These are phyloP conservation scores for Ophiosphaerella korrae DNA, from an alignment of 2,329 filamentous ascomycete genomes.

Conservation along the genomic window DNA sequence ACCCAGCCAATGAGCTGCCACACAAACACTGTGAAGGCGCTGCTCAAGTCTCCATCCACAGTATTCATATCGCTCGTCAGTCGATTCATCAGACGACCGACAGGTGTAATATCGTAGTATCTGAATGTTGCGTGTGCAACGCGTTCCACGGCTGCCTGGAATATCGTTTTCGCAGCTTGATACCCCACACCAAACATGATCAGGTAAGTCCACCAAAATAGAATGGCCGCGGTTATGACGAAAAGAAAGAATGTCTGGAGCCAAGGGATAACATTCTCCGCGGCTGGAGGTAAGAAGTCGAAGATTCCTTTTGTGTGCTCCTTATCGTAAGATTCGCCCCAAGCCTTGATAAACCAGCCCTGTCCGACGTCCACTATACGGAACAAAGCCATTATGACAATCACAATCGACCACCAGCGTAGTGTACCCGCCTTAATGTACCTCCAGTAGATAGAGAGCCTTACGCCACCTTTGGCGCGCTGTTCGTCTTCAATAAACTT, in stretches of 20 bases:
- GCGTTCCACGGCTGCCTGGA: conserved; percentile 71
- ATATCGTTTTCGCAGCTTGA: conserved; percentile 75
- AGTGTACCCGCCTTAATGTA: conserved; percentile 83
- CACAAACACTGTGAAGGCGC: conserved; percentile 72
- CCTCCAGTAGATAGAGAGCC: conserved; percentile 77
- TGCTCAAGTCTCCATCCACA: conserved; percentile 83
- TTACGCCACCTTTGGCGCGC: conserved; percentile 75
- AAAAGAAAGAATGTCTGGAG: conserved; percentile 71
- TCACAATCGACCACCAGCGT: conserved; percentile 71
- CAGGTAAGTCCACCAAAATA: conserved; percentile 65
- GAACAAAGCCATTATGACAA: conserved; percentile 67
- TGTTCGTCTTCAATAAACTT: conserved; percentile 83
- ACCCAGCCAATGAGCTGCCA: conserved; percentile 74
- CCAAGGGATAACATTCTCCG: conserved; percentile 73
- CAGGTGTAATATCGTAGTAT: conserved; percentile 88
- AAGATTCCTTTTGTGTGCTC: conserved; percentile 36
- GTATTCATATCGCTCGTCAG: conserved; percentile 89
- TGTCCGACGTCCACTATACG: conserved; percentile 69
- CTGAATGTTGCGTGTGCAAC: conserved; percentile 84
- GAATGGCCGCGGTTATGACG: conserved; percentile 38
- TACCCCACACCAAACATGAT: conserved; percentile 80
- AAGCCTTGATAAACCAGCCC: conserved; percentile 83
- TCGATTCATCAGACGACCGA: conserved; percentile 89
- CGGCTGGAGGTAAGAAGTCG: conserved; percentile 67
- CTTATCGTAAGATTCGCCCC: conserved; percentile 75